A percentile compares a stretch with the other conserved stretches of the same genome.
Conservation (phyloP, 1,139 yeast species). For the Nakaseomyces uthaithaninus region DNA sequence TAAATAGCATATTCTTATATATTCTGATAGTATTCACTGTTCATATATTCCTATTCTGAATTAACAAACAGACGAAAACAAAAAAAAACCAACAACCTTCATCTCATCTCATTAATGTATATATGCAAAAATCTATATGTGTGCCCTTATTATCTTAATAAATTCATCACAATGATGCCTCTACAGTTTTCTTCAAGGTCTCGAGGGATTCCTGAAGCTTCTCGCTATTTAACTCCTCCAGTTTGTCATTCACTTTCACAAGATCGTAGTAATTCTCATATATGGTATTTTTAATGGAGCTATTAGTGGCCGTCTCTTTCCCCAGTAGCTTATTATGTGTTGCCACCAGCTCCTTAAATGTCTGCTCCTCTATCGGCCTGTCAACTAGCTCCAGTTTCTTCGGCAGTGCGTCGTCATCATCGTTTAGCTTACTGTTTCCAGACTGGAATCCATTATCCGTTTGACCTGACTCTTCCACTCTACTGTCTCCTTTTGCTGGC, state of each 20-base stretch:
- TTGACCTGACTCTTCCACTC: slow-evolving; percentile 6
- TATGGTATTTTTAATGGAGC: slow-evolving; percentile 42
- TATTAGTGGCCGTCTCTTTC: slow-evolving; percentile 38
- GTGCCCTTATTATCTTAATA: neutral
- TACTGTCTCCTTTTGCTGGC: slow-evolving; percentile 5
- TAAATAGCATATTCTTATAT: neutral
- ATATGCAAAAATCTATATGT: too few species aligned
- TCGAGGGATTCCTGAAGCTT: slow-evolving; percentile 6
- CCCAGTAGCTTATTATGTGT: slow-evolving; percentile 37
- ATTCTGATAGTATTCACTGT: slow-evolving; percentile 1
- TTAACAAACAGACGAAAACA: neutral
- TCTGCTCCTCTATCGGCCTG: slow-evolving; percentile 33
- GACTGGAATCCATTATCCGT: neutral
- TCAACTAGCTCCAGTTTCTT: slow-evolving; percentile 11
- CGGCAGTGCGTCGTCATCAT: slow-evolving; percentile 12
- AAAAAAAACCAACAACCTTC: too few species aligned
- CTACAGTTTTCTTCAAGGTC: neutral
- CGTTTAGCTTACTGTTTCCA: neutral
- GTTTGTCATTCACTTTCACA: slow-evolving; percentile 39
- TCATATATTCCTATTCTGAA: neutral
- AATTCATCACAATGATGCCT: neutral
- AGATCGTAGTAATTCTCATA: slow-evolving; percentile 46
- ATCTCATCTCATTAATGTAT: too few species aligned
- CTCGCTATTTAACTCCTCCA: slow-evolving; percentile 24
- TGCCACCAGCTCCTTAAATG: slow-evolving; percentile 34